Evolutionary conservation across 495 filamentous ascomycete genomes (phyloP).

Genomic region (Aspergillus homomorphus): DNA sequence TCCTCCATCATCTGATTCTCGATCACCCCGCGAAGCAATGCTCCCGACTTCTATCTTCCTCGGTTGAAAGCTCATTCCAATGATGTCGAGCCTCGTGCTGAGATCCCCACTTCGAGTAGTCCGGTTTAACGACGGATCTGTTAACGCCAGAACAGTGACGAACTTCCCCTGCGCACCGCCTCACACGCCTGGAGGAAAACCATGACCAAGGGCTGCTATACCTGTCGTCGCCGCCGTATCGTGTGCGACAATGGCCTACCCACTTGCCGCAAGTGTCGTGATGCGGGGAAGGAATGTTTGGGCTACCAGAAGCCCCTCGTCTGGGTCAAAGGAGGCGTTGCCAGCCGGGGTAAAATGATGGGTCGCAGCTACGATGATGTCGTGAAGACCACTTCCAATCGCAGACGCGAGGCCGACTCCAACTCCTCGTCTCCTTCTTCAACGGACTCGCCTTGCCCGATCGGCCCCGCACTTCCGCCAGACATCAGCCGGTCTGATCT

Average conservation of each 20-base stretch:
- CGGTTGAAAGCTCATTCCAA: slow-evolving; percentile 6
- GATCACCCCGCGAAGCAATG: not conserved
- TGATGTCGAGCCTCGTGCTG: slow-evolving; percentile 23
- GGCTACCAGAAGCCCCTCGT: slow-evolving; percentile 58
- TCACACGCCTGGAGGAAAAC: not conserved
- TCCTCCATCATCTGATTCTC: too few relatives aligned
- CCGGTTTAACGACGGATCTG: slow-evolving; percentile 6
- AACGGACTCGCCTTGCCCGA: not conserved
- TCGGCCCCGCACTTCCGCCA: not conserved
- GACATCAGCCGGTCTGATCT: not conserved
- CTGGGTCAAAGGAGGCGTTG: slow-evolving; percentile 51
- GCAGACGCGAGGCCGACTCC: not conserved
- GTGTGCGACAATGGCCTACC: slow-evolving; percentile 62
- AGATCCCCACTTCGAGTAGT: slow-evolving; percentile 16
- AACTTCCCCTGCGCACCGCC: not conserved
- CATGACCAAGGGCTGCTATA: slow-evolving; percentile 52
- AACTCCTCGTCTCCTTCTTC: not conserved
- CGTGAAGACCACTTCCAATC: slow-evolving; percentile 12
- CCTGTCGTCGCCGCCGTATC: slow-evolving; percentile 49
- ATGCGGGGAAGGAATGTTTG: slow-evolving; percentile 59
- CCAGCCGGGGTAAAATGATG: slow-evolving; percentile 52
- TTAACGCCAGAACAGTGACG: slow-evolving; percentile 8
- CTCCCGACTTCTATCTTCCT: not conserved
- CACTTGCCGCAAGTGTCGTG: slow-evolving; percentile 59
- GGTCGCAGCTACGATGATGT: slow-evolving; percentile 45